Conservation (phyloP, 306 rosid species). For the Crataegus laevigata region DNA sequence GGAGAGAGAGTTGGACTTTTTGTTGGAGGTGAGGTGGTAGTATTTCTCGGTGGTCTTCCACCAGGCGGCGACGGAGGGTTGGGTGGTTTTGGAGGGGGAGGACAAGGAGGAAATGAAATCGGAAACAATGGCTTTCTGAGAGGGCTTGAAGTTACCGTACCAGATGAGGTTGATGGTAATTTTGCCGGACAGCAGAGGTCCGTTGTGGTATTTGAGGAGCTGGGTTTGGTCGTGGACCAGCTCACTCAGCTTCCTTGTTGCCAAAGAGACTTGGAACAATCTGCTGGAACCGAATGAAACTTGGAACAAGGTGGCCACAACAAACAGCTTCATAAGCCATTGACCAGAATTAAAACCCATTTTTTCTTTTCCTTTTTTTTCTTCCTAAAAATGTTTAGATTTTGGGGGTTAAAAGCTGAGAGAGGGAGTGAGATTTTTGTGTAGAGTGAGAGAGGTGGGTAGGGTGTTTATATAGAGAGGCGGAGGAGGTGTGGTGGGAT, state of each 20-base stretch:
- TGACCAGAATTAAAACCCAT: not conserved
- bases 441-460: not conserved
- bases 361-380: not conserved
- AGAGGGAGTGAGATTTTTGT: not conserved
- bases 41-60: slow-evolving; percentile 81
- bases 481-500: not conserved
- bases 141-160: slow-evolving; percentile 76
- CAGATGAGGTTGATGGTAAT: slow-evolving; percentile 66
- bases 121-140: slow-evolving; percentile 61
- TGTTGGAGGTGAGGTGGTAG: slow-evolving; percentile 39
- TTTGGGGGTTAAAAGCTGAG: not conserved
- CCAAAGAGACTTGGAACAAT: slow-evolving; percentile 36
- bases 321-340: slow-evolving; percentile 5
- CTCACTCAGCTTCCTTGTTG: slow-evolving; percentile 40
- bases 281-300: slow-evolving; percentile 21
- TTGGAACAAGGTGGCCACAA: slow-evolving; percentile 25
- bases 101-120: slow-evolving; percentile 62
- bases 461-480: slow-evolving; percentile 23
- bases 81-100: not conserved
- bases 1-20: slow-evolving; percentile 26
- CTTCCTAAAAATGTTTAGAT: not conserved
- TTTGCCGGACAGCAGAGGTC: slow-evolving; percentile 72
- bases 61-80: slow-evolving; percentile 72
- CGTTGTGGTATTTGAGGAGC: slow-evolving; percentile 70
- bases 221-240: slow-evolving; percentile 51